Conservation (phyloP, 2,329 filamentous ascomycete genomes). For the Pseudophaeomoniella oleicola region DNA sequence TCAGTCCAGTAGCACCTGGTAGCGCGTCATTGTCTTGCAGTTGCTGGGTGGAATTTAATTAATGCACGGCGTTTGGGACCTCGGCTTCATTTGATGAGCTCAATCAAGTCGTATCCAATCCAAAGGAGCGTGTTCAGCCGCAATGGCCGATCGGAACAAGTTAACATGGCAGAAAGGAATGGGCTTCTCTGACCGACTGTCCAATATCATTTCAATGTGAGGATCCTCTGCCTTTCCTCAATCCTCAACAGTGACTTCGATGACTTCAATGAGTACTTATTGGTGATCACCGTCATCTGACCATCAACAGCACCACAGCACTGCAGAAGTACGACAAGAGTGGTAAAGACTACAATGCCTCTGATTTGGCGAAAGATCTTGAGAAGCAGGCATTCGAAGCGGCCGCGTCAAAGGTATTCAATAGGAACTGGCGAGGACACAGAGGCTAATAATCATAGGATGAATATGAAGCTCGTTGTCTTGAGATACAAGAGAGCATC, state of each 20-base stretch:
- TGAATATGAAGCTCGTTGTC: conserved; percentile 34
- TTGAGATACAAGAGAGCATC: conserved; percentile 15
- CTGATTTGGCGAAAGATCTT: conserved; percentile 42
- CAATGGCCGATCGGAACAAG: too few species aligned
- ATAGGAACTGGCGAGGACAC: neutral
- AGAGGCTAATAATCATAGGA: conserved; percentile 31
- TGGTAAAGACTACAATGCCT: neutral
- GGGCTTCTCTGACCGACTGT: conserved; percentile 46
- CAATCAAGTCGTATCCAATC: too few species aligned
- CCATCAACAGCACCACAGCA: neutral
- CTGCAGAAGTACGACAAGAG: neutral
- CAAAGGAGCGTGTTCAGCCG: too few species aligned
- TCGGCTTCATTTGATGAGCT: too few species aligned
- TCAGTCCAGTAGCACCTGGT: too few species aligned
- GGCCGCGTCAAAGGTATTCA: conserved; percentile 41
- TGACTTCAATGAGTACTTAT: too few species aligned
- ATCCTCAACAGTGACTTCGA: too few species aligned
- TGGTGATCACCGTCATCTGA: too few species aligned
- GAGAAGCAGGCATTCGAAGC: conserved; percentile 51
- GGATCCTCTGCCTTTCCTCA: conserved; percentile 16
- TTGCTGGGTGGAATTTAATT: too few species aligned
- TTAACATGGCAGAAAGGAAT: conserved; percentile 33
- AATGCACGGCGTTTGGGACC: too few species aligned
- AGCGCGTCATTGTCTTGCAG: too few species aligned
- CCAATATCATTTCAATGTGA: conserved; percentile 49